A percentile compares a stretch with the other conserved stretches of the same genome.
Conservation (phyloP, 345 rosid genomes). For the Limnanthes douglasii region DNA sequence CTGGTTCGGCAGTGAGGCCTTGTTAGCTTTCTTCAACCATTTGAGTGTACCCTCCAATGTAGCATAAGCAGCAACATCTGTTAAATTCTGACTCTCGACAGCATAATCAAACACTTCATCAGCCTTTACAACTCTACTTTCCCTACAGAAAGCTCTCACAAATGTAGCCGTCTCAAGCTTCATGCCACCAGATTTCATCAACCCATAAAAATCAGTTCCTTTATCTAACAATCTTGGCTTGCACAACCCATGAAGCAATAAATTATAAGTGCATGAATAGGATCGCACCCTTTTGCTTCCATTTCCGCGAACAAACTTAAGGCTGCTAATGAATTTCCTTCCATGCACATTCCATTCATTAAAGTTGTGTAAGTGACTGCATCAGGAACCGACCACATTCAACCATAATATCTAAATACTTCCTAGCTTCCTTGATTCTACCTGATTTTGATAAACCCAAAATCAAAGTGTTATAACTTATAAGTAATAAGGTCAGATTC, state of each 20-base stretch:
- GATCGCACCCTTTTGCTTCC: slow-evolving; percentile 41
- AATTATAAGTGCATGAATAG: slow-evolving; percentile 53
- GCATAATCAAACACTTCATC: slow-evolving; percentile 88
- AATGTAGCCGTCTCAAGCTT: slow-evolving; percentile 61
- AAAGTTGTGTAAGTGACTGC: slow-evolving; percentile 45
- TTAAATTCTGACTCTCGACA: slow-evolving; percentile 68
- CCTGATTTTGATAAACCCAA: slow-evolving; percentile 55
- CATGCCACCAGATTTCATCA: slow-evolving; percentile 45
- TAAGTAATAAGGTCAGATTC: slow-evolving; percentile 79
- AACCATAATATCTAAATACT: slow-evolving; percentile 41
- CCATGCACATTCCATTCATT: slow-evolving; percentile 70
- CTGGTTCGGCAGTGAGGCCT: slow-evolving; percentile 40
- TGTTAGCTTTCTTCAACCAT: slow-evolving; percentile 67
- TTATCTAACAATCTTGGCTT: slow-evolving; percentile 58
- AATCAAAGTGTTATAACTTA: slow-evolving; percentile 71
- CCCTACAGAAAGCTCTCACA: slow-evolving; percentile 54
- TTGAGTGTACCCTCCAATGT: slow-evolving; percentile 55
- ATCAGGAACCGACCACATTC: slow-evolving; percentile 41
- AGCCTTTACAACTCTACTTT: slow-evolving; percentile 67
- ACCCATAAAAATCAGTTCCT: slow-evolving; percentile 43
- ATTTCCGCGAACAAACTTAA: slow-evolving; percentile 37
- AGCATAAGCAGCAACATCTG: slow-evolving; percentile 61
- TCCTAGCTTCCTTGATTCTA: slow-evolving; percentile 54
- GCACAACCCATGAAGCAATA: slow-evolving; percentile 73
- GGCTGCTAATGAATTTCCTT: slow-evolving; percentile 41